Evolutionary conservation across 805 yeast genomes (phyloP), one percentile per base, ranked within the genome.

Genomic region (Hanseniaspora hatyaiensis): DNA sequence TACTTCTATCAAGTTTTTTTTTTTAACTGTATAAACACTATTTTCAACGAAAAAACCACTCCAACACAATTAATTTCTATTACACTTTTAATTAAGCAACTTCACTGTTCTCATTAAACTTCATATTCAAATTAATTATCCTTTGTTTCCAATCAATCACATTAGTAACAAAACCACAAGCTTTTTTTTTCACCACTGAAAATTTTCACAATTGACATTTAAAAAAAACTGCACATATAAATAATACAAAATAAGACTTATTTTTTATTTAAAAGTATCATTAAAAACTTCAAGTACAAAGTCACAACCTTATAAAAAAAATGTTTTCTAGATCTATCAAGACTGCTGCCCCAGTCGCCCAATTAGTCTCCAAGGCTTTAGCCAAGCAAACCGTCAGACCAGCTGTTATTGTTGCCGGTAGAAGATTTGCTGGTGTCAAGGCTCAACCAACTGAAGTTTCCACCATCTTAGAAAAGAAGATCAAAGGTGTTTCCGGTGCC

Each of bases 371-470:
- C 61, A 62, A 66, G 51, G 61, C 63, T 56, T 68, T 42, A 37
- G 52, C 59, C 51, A 57, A 69, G 59, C 66, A 68, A 59, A 59
- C 67, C 54, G 81, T 85, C 63, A 84, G 84, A 73, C 85, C 87
- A 66, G 70, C 75, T 52, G 63, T 72, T 60, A 61, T 72, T 59
- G 71, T 75, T 64, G 76, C 81, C 59, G 77, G 76, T 63, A 80
- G 87, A 66, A 80, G 95, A 72, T 85, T 78, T 68, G 96, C 96
- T 65, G 66, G 70, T 51, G 88, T 92, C 59, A 92, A 92, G 80
- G 92, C 97, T 65, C 87, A 94, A 62, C 97, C 99, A 69, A 92
- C 97, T 60, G 99, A 92, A 77, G 98, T 92, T 59, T 88, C 98
- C 60, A 86, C 97, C 53, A 92, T 92, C 74, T 80, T 92, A 67